Conservation (phyloP, 169 alveolate species). For the Cyclospora cayetanensis region DNA sequence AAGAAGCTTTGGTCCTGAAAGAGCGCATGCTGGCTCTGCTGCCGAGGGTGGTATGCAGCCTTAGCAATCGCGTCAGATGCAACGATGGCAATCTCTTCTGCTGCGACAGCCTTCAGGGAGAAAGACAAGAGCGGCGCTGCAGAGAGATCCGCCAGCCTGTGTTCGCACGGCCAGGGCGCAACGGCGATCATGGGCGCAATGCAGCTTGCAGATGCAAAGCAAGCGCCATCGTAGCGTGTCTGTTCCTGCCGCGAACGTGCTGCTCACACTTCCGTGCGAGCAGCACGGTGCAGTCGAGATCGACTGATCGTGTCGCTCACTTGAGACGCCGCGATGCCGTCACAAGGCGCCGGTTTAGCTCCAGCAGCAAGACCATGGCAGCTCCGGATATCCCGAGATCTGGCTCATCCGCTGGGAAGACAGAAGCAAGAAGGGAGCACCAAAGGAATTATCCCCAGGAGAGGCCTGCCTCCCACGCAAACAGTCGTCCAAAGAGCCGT, state of each 20-base stretch:
- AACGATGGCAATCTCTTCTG: constrained; percentile 10
- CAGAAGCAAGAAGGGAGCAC: not conserved
- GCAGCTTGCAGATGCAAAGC: not conserved
- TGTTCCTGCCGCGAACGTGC: not conserved
- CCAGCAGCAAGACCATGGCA: constrained; percentile 41
- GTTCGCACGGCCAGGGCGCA: no score
- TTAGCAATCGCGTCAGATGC: constrained; percentile 32
- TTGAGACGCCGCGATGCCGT: not conserved
- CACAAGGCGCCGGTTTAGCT: not conserved
- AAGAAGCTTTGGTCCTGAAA: not conserved
- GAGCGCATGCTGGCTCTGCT: not conserved
- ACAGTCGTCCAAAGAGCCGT: no score
- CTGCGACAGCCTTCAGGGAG: constrained; percentile 9
- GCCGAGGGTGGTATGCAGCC: not conserved
- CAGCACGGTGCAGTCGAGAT: not conserved
- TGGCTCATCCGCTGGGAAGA: not conserved
- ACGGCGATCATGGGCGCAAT: no score
- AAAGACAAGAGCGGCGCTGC: constrained; percentile 1
- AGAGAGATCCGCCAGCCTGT: constrained; percentile 1
- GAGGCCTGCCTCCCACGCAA: no score
- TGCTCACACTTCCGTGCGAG: not conserved
- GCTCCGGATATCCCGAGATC: constrained; percentile 40
- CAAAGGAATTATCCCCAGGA: not conserved
- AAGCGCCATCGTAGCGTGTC: not conserved
- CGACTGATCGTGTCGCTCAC: not conserved